Evolutionary conservation across 2,329 filamentous ascomycete genomes (phyloP), one percentile per base, ranked within the genome.

Genomic region (Trichophyton simii): DNA sequence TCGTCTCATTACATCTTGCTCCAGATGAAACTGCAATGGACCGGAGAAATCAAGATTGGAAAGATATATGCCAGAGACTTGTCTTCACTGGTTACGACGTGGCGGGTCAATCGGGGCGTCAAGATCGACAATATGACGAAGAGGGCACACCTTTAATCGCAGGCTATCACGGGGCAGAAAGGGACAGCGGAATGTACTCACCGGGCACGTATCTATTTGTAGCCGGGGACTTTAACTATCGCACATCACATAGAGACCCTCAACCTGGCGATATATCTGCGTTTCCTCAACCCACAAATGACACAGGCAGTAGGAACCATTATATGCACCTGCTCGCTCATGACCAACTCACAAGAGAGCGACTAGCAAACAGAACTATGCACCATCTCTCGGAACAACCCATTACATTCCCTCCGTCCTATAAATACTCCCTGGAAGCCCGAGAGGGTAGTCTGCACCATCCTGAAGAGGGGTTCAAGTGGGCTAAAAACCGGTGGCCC

Each of bases 211-310:
- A 95, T 71, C 78, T 96, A 0, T 95, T 97, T 72, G 79, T 97
- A 55, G 87, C 87, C 0, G 94, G 94, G 25, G 94, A 99, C 72
- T 81, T 99, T 63, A 99, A 99, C 78, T 99, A 99, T 75, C 87
- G 94, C 66, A 95, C 92, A 18, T 84, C 86, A 6, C 81, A 85
- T 64, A 80, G 79, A 0, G 77, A 81, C 0, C 91, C 91, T 0
- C 76, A 79, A 0, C 77, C 81, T 0, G 75, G 79, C 1, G 85
- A 88, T 58, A 70, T 78, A 68, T 58, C 76, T 4, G 73, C 72
- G 3, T 88, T 90, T 81, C 82, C 94, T 67, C 73, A 86, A 72
- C 77, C 80, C 70, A 68, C 81, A 75, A 71, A 81, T 69, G 62
- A 76, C 28, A 67, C 73, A 2, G 68, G 70, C 11, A 79, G 81